These are phyloP conservation scores for Blepharisma stoltei DNA, from an alignment of 73 alveolate genomes.

Conservation along the genomic window DNA sequence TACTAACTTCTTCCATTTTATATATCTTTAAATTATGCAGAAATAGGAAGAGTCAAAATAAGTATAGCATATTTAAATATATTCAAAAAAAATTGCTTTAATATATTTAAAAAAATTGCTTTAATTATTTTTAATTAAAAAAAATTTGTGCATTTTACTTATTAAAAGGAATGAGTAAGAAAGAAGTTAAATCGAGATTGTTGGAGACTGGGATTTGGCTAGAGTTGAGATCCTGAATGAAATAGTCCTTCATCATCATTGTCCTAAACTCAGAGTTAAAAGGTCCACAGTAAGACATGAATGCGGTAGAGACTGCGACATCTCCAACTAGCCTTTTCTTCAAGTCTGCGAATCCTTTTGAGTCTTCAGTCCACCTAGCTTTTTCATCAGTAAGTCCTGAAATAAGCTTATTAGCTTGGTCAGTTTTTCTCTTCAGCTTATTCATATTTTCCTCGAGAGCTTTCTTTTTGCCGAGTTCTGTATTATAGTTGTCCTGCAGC, in stretches of 20 bases:
- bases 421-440: conserved; percentile 88
- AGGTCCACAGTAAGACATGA: conserved; percentile 99
- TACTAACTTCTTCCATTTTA: too few species aligned
- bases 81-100: neutral
- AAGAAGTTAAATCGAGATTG: conserved; percentile 60
- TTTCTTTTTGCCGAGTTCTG: conserved; percentile 90
- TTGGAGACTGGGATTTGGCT: conserved; percentile 88
- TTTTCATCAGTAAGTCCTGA: conserved; percentile 91
- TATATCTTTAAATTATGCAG: conserved; percentile 70
- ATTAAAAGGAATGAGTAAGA: too few species aligned
- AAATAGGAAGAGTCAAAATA: neutral
- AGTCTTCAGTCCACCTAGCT: conserved; percentile 91
- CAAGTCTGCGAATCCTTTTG: conserved; percentile 95
- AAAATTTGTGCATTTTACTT: too few species aligned
- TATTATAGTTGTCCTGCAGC: conserved; percentile 91
- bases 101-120: neutral
- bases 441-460: conserved; percentile 88
- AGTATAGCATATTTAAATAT: neutral
- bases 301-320: conserved; percentile 98
- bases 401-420: conserved; percentile 94
- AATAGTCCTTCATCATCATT: conserved; percentile 85
- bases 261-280: conserved; percentile 99
- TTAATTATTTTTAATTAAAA: too few species aligned
- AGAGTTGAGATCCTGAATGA: conserved; percentile 84
- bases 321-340: conserved; percentile 98